These are phyloP conservation scores for Salix dunnii DNA, from an alignment of 345 rosid species.

Conservation along the genomic window DNA sequence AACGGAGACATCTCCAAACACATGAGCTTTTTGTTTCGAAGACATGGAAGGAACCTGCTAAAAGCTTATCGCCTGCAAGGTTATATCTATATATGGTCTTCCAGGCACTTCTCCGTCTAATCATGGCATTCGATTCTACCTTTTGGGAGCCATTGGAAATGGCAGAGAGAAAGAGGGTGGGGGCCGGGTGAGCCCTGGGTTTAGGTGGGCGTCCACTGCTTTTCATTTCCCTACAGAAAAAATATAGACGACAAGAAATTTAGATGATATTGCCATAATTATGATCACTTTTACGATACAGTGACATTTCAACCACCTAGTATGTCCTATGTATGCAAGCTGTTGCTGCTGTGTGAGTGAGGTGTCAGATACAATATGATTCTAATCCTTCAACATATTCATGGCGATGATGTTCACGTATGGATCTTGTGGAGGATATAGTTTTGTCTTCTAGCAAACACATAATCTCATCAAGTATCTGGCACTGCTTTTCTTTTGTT, in stretches of 20 bases:
- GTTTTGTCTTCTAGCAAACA: too few relatives aligned
- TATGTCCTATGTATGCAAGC: constrained; percentile 16
- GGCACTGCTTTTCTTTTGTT: too few relatives aligned
- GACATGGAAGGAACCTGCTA: constrained; percentile 26
- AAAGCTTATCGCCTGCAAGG: constrained; percentile 27
- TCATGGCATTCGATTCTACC: not conserved
- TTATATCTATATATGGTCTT: not conserved
- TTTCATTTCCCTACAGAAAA: too few relatives aligned
- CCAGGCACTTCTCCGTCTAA: not conserved
- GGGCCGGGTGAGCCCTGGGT: not conserved
- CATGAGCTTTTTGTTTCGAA: not conserved
- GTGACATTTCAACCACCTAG: constrained; percentile 31
- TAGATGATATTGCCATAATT: constrained; percentile 1
- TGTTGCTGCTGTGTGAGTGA: constrained; percentile 16
- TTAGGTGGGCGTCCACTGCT: too few relatives aligned
- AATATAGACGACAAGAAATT: too few relatives aligned
- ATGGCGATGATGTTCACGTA: not conserved
- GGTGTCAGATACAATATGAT: constrained; percentile 12
- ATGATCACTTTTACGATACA: constrained; percentile 21
- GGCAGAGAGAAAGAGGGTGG: too few relatives aligned
- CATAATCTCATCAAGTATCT: too few relatives aligned
- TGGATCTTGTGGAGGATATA: not conserved
- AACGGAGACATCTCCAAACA: not conserved
- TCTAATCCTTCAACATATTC: not conserved
- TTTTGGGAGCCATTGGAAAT: not conserved